Evolutionary conservation across 352 stramenopile genomes (phyloP).

Genomic region (Stramenopiles sp.): DNA sequence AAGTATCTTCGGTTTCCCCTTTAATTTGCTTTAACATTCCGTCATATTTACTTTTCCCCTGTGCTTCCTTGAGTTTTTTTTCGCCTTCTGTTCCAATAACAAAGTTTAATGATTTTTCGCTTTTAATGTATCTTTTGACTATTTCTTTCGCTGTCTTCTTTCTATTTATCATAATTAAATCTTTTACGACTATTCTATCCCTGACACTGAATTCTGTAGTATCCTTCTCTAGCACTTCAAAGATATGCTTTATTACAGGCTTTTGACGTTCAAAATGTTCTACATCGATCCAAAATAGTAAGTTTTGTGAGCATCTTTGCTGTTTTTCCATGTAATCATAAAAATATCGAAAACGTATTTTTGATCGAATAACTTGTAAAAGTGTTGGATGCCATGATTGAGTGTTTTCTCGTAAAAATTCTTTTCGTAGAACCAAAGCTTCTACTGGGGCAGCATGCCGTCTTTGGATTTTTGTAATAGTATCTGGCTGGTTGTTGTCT

Average conservation of each 20-base stretch:
- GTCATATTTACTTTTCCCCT: no score
- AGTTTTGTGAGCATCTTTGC: neutral
- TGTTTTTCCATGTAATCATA: neutral
- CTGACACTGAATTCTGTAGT: no score
- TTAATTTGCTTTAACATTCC: neutral
- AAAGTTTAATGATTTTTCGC: neutral
- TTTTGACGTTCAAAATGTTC: neutral
- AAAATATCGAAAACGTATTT: neutral
- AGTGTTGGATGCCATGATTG: neutral
- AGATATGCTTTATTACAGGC: neutral
- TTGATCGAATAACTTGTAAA: neutral
- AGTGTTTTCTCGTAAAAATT: neutral
- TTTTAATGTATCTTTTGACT: neutral
- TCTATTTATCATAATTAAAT: no score
- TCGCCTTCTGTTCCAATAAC: neutral
- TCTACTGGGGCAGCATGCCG: neutral
- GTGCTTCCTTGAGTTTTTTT: neutral
- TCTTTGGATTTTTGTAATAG: neutral
- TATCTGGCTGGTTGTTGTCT: neutral
- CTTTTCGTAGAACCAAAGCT: neutral
- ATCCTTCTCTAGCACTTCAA: no score
- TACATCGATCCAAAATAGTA: neutral
- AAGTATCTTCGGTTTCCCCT: neutral
- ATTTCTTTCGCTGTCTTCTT: neutral
- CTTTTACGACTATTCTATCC: no score